phyloP scores from a whole-genome alignment of 257 asterid species.

The Nicotiana tomentosiformis region DNA sequence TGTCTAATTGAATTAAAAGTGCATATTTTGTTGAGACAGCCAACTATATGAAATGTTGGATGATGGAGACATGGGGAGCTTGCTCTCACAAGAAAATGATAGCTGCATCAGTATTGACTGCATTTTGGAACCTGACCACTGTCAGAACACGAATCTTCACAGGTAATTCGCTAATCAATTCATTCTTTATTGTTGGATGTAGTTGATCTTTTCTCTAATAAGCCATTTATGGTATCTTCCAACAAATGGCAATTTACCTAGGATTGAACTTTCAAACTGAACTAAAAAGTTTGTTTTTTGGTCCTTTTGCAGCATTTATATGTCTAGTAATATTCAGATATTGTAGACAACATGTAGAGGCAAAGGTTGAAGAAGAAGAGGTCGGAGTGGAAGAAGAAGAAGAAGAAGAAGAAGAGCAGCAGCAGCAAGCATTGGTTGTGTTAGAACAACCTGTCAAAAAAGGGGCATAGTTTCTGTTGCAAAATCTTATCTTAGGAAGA shows the following conservation, averaged over 20 bases:
- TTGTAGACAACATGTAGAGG: slow-evolving; percentile 44
- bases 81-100: slow-evolving; percentile 79
- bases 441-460: slow-evolving; percentile 25
- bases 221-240: not conserved
- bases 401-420: slow-evolving; percentile 7
- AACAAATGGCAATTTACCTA: not conserved
- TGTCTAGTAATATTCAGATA: slow-evolving; percentile 73
- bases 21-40: slow-evolving; percentile 27
- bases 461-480: not conserved
- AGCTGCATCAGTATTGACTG: slow-evolving; percentile 59
- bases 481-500: too few species aligned
- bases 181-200: not conserved
- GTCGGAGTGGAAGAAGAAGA: slow-evolving; percentile 9
- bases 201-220: not conserved
- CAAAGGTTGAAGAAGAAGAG: slow-evolving; percentile 26
- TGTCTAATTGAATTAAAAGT: not conserved
- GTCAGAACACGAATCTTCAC: slow-evolving; percentile 71
- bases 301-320: slow-evolving; percentile 67
- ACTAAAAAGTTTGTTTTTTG: not conserved
- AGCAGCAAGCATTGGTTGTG: slow-evolving; percentile 47
- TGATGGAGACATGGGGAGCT: slow-evolving; percentile 57
- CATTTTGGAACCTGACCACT: slow-evolving; percentile 85
- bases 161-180: slow-evolving; percentile 31
- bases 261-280: not conserved
- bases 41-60: slow-evolving; percentile 34